phyloP scores from a whole-genome alignment of 257 asterid species.

The Craterostigma plantagineum region DNA sequence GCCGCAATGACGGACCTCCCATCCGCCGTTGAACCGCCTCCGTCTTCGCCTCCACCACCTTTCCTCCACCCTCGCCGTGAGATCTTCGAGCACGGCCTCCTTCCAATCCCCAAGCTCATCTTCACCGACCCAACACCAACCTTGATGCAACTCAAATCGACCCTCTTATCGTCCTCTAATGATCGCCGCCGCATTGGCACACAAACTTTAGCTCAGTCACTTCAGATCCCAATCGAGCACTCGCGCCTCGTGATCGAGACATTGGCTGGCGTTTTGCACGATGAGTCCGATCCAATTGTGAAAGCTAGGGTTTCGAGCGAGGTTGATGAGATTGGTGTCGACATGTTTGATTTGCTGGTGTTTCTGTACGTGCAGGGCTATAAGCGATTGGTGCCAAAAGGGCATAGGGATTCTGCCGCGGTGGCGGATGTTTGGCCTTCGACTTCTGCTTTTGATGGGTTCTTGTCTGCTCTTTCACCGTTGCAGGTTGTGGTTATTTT shows the following conservation, averaged over 20 bases:
- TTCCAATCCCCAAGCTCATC: constrained; percentile 69
- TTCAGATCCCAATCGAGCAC: constrained; percentile 54
- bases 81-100: constrained; percentile 83
- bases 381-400: constrained; percentile 79
- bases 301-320: constrained; percentile 27
- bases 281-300: constrained; percentile 47
- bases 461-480: constrained; percentile 73
- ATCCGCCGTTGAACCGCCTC: constrained; percentile 12
- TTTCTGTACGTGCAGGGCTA: constrained; percentile 68
- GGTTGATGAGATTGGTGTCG: constrained; percentile 45
- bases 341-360: constrained; percentile 68
- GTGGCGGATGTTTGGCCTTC: constrained; percentile 99
- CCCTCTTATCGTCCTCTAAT: constrained; percentile 35
- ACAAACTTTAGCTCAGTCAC: constrained; percentile 23
- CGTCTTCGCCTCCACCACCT: constrained; percentile 16
- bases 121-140: constrained; percentile 64
- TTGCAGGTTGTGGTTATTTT: constrained; percentile 36
- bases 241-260: constrained; percentile 69
- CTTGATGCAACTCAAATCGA: constrained; percentile 37
- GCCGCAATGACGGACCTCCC: constrained; percentile 32
- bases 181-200: constrained; percentile 29
- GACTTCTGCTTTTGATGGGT: constrained; percentile 85
- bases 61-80: constrained; percentile 73
- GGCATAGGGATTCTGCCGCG: constrained; percentile 87
- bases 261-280: constrained; percentile 39